These are phyloP conservation scores for Vigna unguiculata DNA, from an alignment of 306 rosid genomes.

Conservation along the genomic window DNA sequence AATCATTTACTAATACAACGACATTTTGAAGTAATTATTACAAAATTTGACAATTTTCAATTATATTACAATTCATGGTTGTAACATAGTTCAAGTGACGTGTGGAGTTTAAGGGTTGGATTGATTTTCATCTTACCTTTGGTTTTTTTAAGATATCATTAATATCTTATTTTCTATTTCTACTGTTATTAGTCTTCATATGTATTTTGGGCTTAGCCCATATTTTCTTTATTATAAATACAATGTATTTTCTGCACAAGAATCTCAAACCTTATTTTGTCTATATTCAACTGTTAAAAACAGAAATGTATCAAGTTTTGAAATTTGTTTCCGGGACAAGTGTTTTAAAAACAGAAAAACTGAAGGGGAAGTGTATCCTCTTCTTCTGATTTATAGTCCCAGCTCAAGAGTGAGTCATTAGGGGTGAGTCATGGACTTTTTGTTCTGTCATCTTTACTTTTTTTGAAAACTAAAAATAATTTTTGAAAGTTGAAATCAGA, in stretches of 20 bases:
- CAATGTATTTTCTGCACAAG: too few species aligned
- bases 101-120: not conserved
- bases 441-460: not conserved
- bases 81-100: not conserved
- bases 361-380: not conserved
- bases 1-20: not conserved
- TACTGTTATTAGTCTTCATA: too few species aligned
- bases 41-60: not conserved
- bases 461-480: too few species aligned
- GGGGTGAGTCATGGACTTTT: too few species aligned
- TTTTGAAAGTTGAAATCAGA: not conserved
- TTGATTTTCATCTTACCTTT: not conserved
- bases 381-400: not conserved
- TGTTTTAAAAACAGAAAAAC: not conserved
- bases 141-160: too few species aligned
- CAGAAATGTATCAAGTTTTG: not conserved
- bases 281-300: too few species aligned
- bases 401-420: not conserved
- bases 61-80: not conserved
- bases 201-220: too few species aligned
- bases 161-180: too few species aligned
- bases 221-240: too few species aligned
- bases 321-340: not conserved
- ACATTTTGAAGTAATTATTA: not conserved
- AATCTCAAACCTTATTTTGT: too few species aligned